Base-by-base conservation (phyloP, 768 basidiomycete genomes). In the Hypholoma fasciculare region DNA sequence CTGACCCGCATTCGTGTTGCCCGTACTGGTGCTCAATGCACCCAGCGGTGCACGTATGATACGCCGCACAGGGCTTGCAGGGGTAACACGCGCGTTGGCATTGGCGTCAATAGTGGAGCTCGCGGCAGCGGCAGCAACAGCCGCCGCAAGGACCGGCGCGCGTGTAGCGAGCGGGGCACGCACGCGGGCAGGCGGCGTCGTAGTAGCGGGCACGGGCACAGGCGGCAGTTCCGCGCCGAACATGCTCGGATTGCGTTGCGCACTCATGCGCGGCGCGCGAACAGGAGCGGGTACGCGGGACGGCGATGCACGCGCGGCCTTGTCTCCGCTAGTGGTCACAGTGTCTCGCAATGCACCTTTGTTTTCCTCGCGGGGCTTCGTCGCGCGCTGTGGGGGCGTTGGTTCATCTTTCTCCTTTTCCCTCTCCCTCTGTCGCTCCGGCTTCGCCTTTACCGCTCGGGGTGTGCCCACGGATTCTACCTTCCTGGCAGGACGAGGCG, bases 161-260 rank as follows among this genome's bases (percentile, higher is more conserved):
- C 54, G 42, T 20, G 54, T 16, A 8, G 40, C 44, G n/a, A 30
- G 9, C 1, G 19, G 23, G 6, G 43, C 37, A n/a, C 44, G 51
- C 16, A 42, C 40, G 13, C 40, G 40, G 1, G 5, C 54, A 13
- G 40, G 13, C 40, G 40, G 17, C 17, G 40, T 42, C 46, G 61
- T n/a, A n/a, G 40, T 13, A 46, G 47, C 7, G 49, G 43, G 51
- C 5, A 38, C 36, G 37, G 38, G 51, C 16, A 38, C 36, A 34
- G 38, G 74, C 38, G 85, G 86, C 37, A 88, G 77, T 68, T 89
- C 88, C 56, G 76, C 79, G 39, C 87, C 89, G 62, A 88, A 82
- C 64, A 87, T 87, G 64, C 82, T 87, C 36, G 86, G 85, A 61
- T 85, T 87, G 54, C 82, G 80, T 62, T 79, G 77, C 36, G 80